These are phyloP conservation scores for Choricystis sp. DNA, from an alignment of 139 green algal genomes.

Conservation along the genomic window DNA sequence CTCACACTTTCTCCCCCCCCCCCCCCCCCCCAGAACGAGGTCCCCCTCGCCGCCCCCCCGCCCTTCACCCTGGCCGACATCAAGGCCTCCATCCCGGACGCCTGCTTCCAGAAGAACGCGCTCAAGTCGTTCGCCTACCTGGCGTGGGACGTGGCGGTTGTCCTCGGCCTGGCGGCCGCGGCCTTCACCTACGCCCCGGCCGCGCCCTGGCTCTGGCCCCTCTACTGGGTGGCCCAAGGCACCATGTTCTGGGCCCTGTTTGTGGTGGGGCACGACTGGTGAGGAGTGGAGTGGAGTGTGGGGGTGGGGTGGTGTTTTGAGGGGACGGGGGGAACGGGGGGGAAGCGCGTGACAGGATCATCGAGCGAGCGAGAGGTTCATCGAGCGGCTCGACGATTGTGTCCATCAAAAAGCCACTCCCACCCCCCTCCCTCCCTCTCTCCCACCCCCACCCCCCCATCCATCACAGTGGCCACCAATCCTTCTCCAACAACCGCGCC, in stretches of 20 bases:
- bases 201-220: conserved; percentile 67
- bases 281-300: conserved; percentile 6
- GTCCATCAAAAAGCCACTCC: too few relatives aligned
- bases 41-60: conserved; percentile 36
- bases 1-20: too few relatives aligned
- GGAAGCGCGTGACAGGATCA: too few relatives aligned
- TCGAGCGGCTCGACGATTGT: too few relatives aligned
- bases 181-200: conserved; percentile 48
- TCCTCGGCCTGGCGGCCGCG: conserved; percentile 52
- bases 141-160: conserved; percentile 62
- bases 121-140: conserved; percentile 54
- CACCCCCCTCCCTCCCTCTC: too few relatives aligned
- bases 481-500: conserved; percentile 75
- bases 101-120: conserved; percentile 67
- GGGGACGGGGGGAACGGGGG: too few relatives aligned
- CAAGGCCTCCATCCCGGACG: conserved; percentile 55
- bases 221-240: conserved; percentile 89
- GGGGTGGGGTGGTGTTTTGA: too few relatives aligned
- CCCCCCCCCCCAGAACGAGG: background rate
- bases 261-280: conserved; percentile 91
- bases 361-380: too few relatives aligned
- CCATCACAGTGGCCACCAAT: conserved; percentile 81
- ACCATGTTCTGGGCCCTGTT: conserved; percentile 99
- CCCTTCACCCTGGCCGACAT: conserved; percentile 73
- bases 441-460: too few relatives aligned